Base-by-base conservation (phyloP, 208 protist species). In the Phytomonas francai region DNA sequence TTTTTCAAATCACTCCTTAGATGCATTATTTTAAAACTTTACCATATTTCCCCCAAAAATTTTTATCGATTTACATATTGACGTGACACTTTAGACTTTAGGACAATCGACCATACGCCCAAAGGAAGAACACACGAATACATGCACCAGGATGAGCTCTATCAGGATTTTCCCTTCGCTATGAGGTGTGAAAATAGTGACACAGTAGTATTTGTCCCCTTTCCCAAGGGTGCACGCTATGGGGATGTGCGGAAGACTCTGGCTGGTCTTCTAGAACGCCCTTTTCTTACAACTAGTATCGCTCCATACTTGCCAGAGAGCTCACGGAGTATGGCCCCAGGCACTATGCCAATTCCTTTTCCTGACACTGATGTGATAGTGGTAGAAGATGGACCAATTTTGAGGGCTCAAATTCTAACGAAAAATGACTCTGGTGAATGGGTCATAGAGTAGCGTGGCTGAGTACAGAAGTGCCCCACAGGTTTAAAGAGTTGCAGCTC, bases 201-300 rank as follows among this genome's bases (percentile, higher is more conserved):
- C 28, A 84, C 85, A 7, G 68, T 87, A 9, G 81, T 86, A 16
- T 91, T 91, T 67, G 81, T 91, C 0, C 74, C 85, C 19, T 87
- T 79, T 54, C 81, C 81, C 9, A 68, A 68, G 19, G 76, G 77
- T 2, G 78, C 74, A 31, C 74, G 80, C 56, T 91, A 83, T 64
- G 85, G 85, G 54, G 85, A 91, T 65, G 81, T 91, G 42, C 76
- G 85, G 30, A 91, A 91, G 66, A 91, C 85, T 4, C 69, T 91
- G 14, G 85, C 81, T 0, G 79, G 73, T 0, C 68, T 91, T 32
- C 67, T 91, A 36, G 79, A 86, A 39, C 62, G 73, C 0, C 72
- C 80, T 7, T 87, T 85, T 67, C 54, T 54, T 19, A 76, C 77
- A 0, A 62, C 86, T 5, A 65, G 80, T 57, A 74, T 90, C 14